Evolutionary conservation across 352 stramenopile genomes (phyloP), one percentile per base, ranked within the genome.

Genomic region (Elongisporangium senticosum): DNA sequence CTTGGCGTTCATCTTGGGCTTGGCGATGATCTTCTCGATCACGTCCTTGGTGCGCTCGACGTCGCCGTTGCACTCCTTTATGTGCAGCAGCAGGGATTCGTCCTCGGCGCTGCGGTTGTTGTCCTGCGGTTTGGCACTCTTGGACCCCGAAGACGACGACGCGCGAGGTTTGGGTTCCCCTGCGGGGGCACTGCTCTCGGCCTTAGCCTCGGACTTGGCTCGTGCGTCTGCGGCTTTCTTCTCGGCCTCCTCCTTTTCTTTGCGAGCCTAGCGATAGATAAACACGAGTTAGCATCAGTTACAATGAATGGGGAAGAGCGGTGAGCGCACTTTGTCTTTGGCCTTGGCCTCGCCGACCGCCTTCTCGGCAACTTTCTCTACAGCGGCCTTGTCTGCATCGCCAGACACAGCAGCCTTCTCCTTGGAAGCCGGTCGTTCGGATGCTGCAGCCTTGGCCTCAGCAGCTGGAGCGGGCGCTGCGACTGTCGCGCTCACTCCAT

Each of bases 1-100:
- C 58, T 96, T 94, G 23, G 77, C 69, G 1, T 75, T 83, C 84
- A 95, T 93, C 61, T 95, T 96, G 51, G 84, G 83, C 49, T 90
- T 91, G 6, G 76, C 58, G 55, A 94, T 93, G 48, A 96, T 68
- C 56, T 88, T 86, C 61, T 93, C 83, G 14, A 93, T 59, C 49
- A 89, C 57, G 0, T 82, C 81, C 62, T 93, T 90, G 8, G 81
- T 90, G 49, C 71, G 73, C 60, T 91, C 81, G 58, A 91, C 74
- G 56, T 92, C 85, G 2, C 74, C 75, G 33, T 90, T 92, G 63
- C 82, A 90, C 43, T 88, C 80, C 11, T 69, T 65, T 39, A 91
- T 83, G 55, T 81, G 78, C 56, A 79, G 72, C 22, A 73, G 49
- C 26, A 88, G 62, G 4, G 71, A 64, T 39, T 86, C 75, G 51